These are phyloP conservation scores for Setaria viridis DNA, from an alignment of 202 grass and related monocot genomes.

Conservation along the genomic window DNA sequence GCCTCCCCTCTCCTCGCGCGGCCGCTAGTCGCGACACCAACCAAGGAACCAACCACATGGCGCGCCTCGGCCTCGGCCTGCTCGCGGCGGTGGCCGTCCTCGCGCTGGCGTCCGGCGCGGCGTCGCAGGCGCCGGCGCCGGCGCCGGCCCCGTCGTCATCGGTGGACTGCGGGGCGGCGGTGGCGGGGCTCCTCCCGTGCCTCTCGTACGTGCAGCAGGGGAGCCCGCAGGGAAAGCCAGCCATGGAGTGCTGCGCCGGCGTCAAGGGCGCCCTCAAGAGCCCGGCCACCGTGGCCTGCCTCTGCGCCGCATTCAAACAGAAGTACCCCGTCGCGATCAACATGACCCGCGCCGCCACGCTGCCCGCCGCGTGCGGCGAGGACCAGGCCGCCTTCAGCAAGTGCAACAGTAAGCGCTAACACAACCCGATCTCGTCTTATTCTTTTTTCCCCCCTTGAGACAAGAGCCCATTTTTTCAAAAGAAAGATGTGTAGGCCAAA, in stretches of 20 bases:
- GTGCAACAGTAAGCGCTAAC: slow-evolving; percentile 56
- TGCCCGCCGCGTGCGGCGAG: slow-evolving; percentile 64
- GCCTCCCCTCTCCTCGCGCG: neutral
- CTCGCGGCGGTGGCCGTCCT: slow-evolving; percentile 12
- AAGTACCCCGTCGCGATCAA: slow-evolving; percentile 45
- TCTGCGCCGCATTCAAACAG: slow-evolving; percentile 45
- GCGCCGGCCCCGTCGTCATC: slow-evolving; percentile 13
- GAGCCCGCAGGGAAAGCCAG: slow-evolving; percentile 38
- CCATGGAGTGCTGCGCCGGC: slow-evolving; percentile 56
- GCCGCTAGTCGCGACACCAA: neutral
- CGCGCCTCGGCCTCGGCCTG: neutral
- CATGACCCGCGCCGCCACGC: slow-evolving; percentile 56
- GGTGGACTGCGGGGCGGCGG: slow-evolving; percentile 47
- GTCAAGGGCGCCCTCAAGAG: slow-evolving; percentile 52
- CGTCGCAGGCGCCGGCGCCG: slow-evolving; percentile 30
- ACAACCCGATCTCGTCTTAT: neutral
- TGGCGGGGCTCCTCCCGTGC: slow-evolving; percentile 36
- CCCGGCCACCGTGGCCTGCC: slow-evolving; percentile 54
- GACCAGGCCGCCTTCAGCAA: slow-evolving; percentile 50
- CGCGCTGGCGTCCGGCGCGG: slow-evolving; percentile 20
- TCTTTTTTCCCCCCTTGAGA: neutral
- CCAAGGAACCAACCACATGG: slow-evolving; percentile 16
- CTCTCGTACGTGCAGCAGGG: slow-evolving; percentile 44
- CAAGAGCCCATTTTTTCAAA: no score
- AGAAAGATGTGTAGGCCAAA: neutral